phyloP scores from a whole-genome alignment of 2,329 filamentous ascomycete species.

The Paecilomyces sp. region DNA sequence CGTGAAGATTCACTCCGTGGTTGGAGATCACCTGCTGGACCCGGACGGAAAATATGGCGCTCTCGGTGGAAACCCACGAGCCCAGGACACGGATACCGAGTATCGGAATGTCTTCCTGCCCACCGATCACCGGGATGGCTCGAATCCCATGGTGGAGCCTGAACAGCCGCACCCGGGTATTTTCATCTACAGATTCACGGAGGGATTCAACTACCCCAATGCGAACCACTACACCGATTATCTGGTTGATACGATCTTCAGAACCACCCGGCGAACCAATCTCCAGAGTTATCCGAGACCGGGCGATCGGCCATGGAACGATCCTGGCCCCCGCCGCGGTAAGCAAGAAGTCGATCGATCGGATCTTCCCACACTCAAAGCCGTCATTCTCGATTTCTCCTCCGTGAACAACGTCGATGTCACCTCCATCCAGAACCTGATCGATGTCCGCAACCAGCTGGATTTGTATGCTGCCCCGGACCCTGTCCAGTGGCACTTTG shows the following conservation, averaged over 20 bases:
- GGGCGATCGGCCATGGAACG: constrained; percentile 90
- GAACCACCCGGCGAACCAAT: constrained; percentile 69
- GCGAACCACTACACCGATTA: constrained; percentile 82
- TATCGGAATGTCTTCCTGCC: constrained; percentile 80
- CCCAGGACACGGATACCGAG: constrained; percentile 39
- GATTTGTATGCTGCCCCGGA: constrained; percentile 77
- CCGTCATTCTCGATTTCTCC: constrained; percentile 89
- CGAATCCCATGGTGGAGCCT: constrained; percentile 76
- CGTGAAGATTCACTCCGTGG: constrained; percentile 75
- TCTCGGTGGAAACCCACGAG: constrained; percentile 25
- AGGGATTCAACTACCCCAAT: constrained; percentile 95
- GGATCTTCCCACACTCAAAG: constrained; percentile 64
- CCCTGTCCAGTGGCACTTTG: constrained; percentile 88
- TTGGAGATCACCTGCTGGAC: constrained; percentile 66
- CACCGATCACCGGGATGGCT: constrained; percentile 78
- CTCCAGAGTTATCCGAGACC: constrained; percentile 55
- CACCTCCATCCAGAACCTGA: constrained; percentile 84
- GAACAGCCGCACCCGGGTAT: constrained; percentile 80
- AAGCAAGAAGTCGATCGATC: constrained; percentile 43
- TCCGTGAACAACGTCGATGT: constrained; percentile 91
- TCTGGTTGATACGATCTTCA: constrained; percentile 60
- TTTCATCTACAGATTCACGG: constrained; percentile 91
- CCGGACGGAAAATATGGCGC: constrained; percentile 57
- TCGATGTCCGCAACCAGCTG: constrained; percentile 90
- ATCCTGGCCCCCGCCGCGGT: constrained; percentile 65